Evolutionary conservation across 2,329 filamentous ascomycete genomes (phyloP).

Genomic region (Cytospora mali): DNA sequence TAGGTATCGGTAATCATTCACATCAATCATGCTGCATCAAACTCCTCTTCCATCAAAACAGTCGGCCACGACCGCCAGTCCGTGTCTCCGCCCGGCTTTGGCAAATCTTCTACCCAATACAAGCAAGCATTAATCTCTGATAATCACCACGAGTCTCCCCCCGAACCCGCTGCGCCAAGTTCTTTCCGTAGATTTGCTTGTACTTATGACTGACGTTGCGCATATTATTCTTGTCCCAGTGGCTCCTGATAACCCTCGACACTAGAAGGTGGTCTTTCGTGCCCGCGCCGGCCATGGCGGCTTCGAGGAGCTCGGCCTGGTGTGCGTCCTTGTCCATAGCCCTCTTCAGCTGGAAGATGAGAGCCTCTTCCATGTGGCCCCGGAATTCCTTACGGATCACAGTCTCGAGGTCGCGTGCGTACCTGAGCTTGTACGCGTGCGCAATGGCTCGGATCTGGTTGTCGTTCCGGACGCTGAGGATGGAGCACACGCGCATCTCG

Average conservation of each 20-base stretch:
- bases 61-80: not conserved
- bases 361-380: constrained; percentile 87
- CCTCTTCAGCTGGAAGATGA: constrained; percentile 76
- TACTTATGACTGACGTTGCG: constrained; percentile 80
- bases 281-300: constrained; percentile 81
- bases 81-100: no score
- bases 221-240: constrained; percentile 80
- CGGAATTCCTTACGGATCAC: constrained; percentile 81
- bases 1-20: constrained; percentile 2
- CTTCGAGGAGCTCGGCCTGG: constrained; percentile 81
- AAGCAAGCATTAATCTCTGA: constrained; percentile 73
- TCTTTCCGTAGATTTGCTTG: constrained; percentile 67
- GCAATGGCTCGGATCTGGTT: constrained; percentile 82
- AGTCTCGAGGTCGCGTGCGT: constrained; percentile 69
- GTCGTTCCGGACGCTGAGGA: constrained; percentile 75
- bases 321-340: constrained; percentile 82
- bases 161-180: constrained; percentile 69
- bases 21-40: constrained; percentile 19
- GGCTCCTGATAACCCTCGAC: constrained; percentile 73
- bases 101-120: constrained; percentile 48
- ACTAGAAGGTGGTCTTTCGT: constrained; percentile 85
- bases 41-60: not conserved
- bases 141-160: constrained; percentile 89
- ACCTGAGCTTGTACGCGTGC: constrained; percentile 73
- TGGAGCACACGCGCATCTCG: constrained; percentile 74